These are phyloP conservation scores for Saccharomycopsis sp. DNA, from an alignment of 805 yeast species.

Conservation along the genomic window DNA sequence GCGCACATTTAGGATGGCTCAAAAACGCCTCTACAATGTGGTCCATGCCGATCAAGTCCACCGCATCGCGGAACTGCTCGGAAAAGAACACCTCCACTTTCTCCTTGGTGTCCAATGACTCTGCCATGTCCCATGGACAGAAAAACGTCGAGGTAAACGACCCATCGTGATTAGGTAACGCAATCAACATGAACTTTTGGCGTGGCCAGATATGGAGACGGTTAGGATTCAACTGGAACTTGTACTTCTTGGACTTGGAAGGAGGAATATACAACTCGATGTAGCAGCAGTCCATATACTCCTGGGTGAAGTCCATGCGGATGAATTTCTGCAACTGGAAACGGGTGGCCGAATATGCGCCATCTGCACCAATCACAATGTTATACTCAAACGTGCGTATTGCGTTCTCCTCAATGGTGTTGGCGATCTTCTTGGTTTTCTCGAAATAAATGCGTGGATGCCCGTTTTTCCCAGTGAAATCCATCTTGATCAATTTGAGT, in stretches of 20 bases:
- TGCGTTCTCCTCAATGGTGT: conserved; percentile 23
- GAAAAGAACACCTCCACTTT: conserved; percentile 49
- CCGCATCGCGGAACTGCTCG: conserved; percentile 68
- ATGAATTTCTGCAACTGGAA: conserved; percentile 56
- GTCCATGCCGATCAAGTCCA: conserved; percentile 55
- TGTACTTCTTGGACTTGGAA: conserved; percentile 26
- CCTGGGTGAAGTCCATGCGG: conserved; percentile 66
- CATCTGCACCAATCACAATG: conserved; percentile 78
- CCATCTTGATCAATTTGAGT: conserved; percentile 45
- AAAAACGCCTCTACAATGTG: conserved; percentile 43
- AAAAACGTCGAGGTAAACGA: conserved; percentile 87
- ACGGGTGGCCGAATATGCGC: conserved; percentile 71
- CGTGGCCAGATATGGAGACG: conserved; percentile 94
- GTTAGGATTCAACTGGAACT: conserved; percentile 57
- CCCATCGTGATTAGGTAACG: conserved; percentile 77
- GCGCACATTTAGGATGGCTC: conserved; percentile 66
- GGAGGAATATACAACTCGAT: conserved; percentile 75
- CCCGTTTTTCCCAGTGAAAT: conserved; percentile 25
- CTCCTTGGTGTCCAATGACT: conserved; percentile 39
- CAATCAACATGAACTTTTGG: conserved; percentile 78
- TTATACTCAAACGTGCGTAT: conserved; percentile 34
- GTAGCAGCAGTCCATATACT: conserved; percentile 78
- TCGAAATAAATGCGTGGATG: conserved; percentile 23
- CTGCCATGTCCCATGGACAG: conserved; percentile 68
- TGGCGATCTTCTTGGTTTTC: conserved; percentile 7